phyloP scores from a whole-genome alignment of 2,329 filamentous ascomycete genomes.

The Aspergillus sclerotialis region DNA sequence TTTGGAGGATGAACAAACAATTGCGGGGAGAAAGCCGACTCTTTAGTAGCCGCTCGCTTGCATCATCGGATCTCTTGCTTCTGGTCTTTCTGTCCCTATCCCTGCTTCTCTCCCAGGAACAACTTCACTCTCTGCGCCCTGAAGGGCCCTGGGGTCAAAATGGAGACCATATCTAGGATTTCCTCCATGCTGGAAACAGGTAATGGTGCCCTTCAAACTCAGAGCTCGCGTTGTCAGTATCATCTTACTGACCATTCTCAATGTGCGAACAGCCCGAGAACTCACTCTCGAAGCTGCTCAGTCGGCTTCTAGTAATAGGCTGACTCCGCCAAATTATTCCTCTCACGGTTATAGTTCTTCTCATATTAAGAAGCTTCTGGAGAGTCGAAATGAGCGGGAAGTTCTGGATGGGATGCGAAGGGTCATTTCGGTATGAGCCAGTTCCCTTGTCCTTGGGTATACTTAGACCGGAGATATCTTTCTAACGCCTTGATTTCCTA shows the following conservation, averaged over 20 bases:
- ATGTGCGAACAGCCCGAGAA: conserved; percentile 68
- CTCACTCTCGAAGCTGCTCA: conserved; percentile 95
- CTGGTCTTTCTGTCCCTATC: conserved; percentile 2
- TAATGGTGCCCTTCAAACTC: conserved; percentile 41
- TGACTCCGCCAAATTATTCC: conserved; percentile 49
- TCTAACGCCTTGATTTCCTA: conserved; percentile 32
- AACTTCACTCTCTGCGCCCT: conserved; percentile 1
- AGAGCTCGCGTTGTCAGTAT: conserved; percentile 1
- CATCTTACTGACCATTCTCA: background rate
- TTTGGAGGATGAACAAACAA: too few species aligned
- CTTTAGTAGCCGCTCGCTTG: conserved; percentile 1
- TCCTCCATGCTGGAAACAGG: conserved; percentile 92
- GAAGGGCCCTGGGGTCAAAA: conserved; percentile 35
- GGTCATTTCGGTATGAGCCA: conserved; percentile 65
- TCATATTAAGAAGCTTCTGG: conserved; percentile 89
- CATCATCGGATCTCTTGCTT: conserved; percentile 1
- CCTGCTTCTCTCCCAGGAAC: conserved; percentile 4
- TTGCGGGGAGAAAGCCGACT: background rate
- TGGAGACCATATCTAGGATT: conserved; percentile 96
- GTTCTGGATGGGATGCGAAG: conserved; percentile 84
- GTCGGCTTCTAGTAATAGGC: conserved; percentile 59
- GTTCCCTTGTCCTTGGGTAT: background rate
- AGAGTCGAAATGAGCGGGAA: conserved; percentile 88
- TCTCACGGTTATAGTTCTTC: conserved; percentile 63
- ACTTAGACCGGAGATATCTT: background rate